Evolutionary conservation across 352 stramenopile species (phyloP).

Genomic region (Globisporangium splendens): DNA sequence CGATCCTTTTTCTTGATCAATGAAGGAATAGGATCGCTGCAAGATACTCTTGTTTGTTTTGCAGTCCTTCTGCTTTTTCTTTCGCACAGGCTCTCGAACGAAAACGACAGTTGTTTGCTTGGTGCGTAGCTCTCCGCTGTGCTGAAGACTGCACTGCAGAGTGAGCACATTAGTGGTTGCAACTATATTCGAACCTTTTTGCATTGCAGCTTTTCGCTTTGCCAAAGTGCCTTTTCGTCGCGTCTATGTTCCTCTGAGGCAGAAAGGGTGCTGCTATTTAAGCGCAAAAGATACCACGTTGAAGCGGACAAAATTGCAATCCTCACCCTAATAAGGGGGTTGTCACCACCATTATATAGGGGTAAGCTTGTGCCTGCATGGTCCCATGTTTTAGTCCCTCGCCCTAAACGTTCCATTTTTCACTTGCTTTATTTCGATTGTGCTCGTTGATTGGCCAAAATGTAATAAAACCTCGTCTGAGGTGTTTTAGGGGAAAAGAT

Average conservation of each 20-base stretch:
- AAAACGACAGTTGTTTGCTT: too few relatives aligned
- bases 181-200: too few relatives aligned
- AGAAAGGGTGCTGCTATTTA: too few relatives aligned
- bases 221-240: background rate
- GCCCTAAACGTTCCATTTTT: background rate
- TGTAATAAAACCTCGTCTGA: background rate
- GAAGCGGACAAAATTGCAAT: background rate
- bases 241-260: too few relatives aligned
- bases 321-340: background rate
- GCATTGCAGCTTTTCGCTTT: background rate
- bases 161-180: too few relatives aligned
- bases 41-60: too few relatives aligned
- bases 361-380: background rate
- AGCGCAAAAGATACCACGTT: background rate
- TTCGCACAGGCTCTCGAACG: too few relatives aligned
- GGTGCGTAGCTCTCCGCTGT: too few relatives aligned
- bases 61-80: too few relatives aligned
- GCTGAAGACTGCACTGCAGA: too few relatives aligned
- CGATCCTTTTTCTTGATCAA: too few relatives aligned
- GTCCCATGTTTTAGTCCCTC: background rate
- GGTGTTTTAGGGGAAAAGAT: background rate
- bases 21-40: too few relatives aligned
- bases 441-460: background rate
- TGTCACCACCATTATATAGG: background rate
- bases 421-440: background rate